phyloP scores from a whole-genome alignment of 2,329 filamentous ascomycete species.

The Penicillium sp. region DNA sequence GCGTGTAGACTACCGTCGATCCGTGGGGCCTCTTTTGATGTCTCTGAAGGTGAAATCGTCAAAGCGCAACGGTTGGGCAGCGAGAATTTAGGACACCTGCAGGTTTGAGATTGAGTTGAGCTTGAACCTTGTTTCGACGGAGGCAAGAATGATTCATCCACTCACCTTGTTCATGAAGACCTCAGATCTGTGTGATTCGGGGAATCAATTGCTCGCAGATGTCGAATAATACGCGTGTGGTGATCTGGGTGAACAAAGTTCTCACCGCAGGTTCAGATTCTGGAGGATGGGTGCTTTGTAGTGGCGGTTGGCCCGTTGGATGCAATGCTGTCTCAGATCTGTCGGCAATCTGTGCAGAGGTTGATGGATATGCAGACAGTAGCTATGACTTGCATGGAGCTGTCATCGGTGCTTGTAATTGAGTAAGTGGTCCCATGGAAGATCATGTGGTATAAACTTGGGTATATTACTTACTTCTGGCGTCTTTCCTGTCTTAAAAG shows the following conservation, averaged over 20 bases:
- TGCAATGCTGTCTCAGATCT: conserved; percentile 28
- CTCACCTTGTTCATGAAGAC: background rate
- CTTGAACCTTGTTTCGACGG: conserved; percentile 15
- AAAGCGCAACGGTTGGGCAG: conserved; percentile 21
- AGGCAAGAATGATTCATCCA: background rate
- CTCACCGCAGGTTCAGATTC: conserved; percentile 5
- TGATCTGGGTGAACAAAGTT: background rate
- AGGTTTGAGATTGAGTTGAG: conserved; percentile 21
- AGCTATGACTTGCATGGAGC: background rate
- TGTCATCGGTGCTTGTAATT: background rate
- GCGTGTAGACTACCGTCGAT: conserved; percentile 25
- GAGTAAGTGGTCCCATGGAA: too few relatives aligned
- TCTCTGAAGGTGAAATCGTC: conserved; percentile 22
- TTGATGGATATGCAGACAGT: background rate
- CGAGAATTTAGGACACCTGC: conserved; percentile 29
- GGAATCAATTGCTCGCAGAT: conserved; percentile 5
- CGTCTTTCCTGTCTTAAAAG: conserved; percentile 1
- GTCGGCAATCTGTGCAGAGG: conserved; percentile 6
- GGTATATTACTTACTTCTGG: too few relatives aligned
- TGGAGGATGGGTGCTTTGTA: background rate
- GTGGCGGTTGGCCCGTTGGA: conserved; percentile 17
- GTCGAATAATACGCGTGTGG: background rate
- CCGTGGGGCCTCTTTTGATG: conserved; percentile 13
- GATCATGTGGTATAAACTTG: too few relatives aligned
- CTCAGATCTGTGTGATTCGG: background rate